Evolutionary conservation across 1,284 basidiomycete genomes (phyloP), one percentile per base, ranked within the genome.

Genomic region (Kwoniella shivajii): DNA sequence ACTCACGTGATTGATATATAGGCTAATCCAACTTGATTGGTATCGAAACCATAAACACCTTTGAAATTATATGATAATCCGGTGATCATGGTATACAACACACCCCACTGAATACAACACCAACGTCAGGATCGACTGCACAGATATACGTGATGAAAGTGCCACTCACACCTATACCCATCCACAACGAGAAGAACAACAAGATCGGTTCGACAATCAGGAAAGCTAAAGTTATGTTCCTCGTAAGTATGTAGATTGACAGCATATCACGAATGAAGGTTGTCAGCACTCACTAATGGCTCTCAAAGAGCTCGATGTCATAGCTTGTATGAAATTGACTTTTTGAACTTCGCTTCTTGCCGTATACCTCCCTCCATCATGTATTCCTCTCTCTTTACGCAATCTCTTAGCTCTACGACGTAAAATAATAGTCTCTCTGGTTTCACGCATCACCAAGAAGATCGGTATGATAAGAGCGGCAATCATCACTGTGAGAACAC

Each of bases 201-300:
- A 92, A 88, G 31, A 90, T 82, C 0, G 88, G 88, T 66, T 93
- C 90, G 0, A 88, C 88, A 34, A 85, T 54, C 50, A 90, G 74
- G 47, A 90, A 79, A 59, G 83, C 84, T 86, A 50, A 10, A 45
- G n/a, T 9, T 13, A 26, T 10, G 6, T 31, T 45, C 5, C 7
- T 4, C 24, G 7, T 20, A n/a, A n/a, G 18, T 2, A 36, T 22
- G 29, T 14, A 20, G 16, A n/a, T 14, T 30, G 27, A 10, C 18
- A 24, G 27, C 10, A 18, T 2, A 11, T 11, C 11, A 20, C n/a
- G n/a, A n/a, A n/a, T n/a, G 24, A 31, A 22, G 24, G 29, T 7
- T 38, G n/a, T 5, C 13, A 41, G 20, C 18, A 69, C 69, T 63
- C 42, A 72, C 72, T 60, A 2, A 77, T 47, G 30, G 77, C 75